Evolutionary conservation across 805 yeast genomes (phyloP), one percentile per base, ranked within the genome.

Genomic region (Candida pseudoglaebosa): DNA sequence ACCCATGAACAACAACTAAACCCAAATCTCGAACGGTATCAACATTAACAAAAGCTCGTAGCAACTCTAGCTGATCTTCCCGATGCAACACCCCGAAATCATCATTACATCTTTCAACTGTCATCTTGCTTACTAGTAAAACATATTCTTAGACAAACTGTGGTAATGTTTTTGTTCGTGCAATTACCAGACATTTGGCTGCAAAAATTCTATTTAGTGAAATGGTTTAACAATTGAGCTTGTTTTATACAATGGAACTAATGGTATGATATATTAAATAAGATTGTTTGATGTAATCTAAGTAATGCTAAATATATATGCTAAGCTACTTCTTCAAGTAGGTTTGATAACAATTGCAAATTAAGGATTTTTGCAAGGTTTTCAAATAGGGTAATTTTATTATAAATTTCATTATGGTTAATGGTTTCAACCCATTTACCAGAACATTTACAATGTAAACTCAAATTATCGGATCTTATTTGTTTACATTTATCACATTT

Each of bases 401-500:
- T 62, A 13, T 66, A 59, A 5, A 88, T 53, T 0, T 69, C 73
- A 4, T 54, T 61, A 35, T 65, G 63, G 4, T 67, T 54, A 15
- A 80, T 56, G 0, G 85, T 78, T 34, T 77, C 81, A 3, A 59
- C 66, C 96, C 95, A 89, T 12, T 62, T 56, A 6, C 99, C 99
- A 0, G 99, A 91, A 57, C 99, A 93, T 15, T 75, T 62, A 60
- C 99, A 95, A 56, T 79, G 79, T 21, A 69, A 69, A 22, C 88
- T 74, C 75, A 93, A 70, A 45, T 82, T 81, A 48, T 77, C 82
- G 24, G 75, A 78, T 50, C 78, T 78, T 40, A 87, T 67, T 40
- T 68, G 75, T 18, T 76, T 71, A 61, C 99, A 93, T 54, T 85
- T 88, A 13, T 65, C 54, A 59, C 99, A 93, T 49, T 75, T 77